phyloP scores from a whole-genome alignment of 768 basidiomycete genomes.

The Tylopilus plumbeoviolaceoides region DNA sequence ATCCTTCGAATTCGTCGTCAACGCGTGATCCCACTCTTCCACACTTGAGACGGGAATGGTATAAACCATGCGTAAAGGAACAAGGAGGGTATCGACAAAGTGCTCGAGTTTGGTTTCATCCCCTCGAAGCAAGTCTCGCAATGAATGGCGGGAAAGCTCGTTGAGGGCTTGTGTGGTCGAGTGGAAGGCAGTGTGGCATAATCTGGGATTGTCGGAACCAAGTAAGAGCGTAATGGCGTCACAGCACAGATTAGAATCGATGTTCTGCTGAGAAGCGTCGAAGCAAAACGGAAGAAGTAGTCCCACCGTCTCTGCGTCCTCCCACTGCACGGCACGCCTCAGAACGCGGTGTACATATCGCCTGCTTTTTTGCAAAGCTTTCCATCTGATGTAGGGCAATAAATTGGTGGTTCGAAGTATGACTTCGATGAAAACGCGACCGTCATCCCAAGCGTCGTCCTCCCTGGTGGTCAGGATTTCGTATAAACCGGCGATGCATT shows the following conservation, averaged over 20 bases:
- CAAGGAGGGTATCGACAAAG: neutral
- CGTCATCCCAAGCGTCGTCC: neutral
- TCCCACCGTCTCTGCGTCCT: neutral
- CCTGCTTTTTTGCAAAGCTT: neutral
- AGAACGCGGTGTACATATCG: neutral
- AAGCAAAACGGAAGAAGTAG: neutral
- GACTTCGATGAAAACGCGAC: neutral
- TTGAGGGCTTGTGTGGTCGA: neutral
- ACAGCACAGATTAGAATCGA: neutral
- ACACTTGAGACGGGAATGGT: neutral
- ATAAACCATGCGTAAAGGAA: neutral
- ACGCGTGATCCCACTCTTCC: neutral
- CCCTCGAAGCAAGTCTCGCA: neutral
- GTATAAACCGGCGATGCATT: neutral
- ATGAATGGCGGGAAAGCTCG: neutral
- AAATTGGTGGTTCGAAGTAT: neutral
- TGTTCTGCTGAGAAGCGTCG: neutral
- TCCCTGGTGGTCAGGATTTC: neutral
- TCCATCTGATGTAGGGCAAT: neutral
- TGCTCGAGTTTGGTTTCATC: neutral
- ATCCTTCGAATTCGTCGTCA: neutral
- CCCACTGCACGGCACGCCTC: neutral
- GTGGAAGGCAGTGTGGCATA: neutral
- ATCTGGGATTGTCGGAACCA: neutral
- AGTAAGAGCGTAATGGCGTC: neutral